Base-by-base conservation (phyloP, 2,329 filamentous ascomycete genomes). In the Neopestalotiopsis rosae region DNA sequence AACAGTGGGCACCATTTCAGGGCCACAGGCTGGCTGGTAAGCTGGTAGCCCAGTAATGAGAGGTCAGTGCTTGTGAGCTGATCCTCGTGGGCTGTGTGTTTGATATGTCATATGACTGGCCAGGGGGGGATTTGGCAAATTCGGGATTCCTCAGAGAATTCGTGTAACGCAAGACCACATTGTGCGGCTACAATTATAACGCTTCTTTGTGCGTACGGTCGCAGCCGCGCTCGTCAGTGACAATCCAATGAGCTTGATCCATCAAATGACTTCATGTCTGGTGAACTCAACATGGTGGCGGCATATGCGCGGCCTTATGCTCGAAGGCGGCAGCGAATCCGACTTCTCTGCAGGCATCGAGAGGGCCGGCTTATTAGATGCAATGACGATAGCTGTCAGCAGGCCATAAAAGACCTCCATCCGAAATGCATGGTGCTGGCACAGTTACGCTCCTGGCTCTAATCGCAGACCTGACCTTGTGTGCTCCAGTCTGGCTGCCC, bases 351-450 rank as follows among this genome's bases (percentile, higher is more conserved):
- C 59, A 62, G 59, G 59, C 59, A 30, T 38, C 32, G 32, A 62
- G 59, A 38, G 59, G 59, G 34, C 32, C 32, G 34, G 59, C 59
- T 34, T 7, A 62, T 34, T 7, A 62, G 59, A 28, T 62, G 59
- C 59, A 42, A 62, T 62, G 59, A 62, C 59, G 59, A 62, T 62
- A 38, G 32, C 32, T 62, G 59, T 62, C 59, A 62, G 59, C 59
- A 62, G 59, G 32, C 5, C 57, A 34, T 12, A 20, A 34, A 38
- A 13, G 30, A 40, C 30, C n/a, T 62, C 30, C 14, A 62, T 59
- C 30, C 30, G 17, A 20, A 17, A 59, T 34, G 57, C 57, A 62
- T 14, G 30, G 7, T n/a, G 32, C 59, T 62, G 59, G 59, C 59
- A 40, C 32, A 34, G 59, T 38, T 62, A 17, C 59, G 59, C 59